phyloP scores from a whole-genome alignment of 2,329 filamentous ascomycete species.

The Aspergillaceae sp. region DNA sequence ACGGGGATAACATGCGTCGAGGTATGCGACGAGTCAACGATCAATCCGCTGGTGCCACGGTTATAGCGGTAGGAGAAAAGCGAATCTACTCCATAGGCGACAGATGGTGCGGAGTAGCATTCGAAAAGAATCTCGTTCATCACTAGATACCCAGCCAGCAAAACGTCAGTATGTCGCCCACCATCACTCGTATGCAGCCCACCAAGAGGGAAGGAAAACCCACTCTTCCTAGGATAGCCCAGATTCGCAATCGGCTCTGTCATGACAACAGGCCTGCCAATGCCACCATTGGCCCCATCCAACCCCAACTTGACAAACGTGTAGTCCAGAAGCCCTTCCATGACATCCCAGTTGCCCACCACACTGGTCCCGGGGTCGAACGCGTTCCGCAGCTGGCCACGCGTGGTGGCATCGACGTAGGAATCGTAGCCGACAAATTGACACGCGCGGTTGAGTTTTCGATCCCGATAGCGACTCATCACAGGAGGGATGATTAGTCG shows the following conservation, averaged over 20 bases:
- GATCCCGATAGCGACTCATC: conserved; percentile 90
- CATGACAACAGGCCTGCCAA: conserved; percentile 86
- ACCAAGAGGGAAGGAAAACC: conserved; percentile 27
- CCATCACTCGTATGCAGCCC: neutral
- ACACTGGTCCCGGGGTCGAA: conserved; percentile 88
- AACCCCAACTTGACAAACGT: conserved; percentile 89
- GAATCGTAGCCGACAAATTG: conserved; percentile 89
- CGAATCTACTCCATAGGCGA: conserved; percentile 92
- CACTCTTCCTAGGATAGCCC: conserved; percentile 79
- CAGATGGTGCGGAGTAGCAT: conserved; percentile 80
- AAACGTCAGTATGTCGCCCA: neutral
- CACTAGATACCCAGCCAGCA: conserved; percentile 42
- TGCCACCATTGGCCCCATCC: conserved; percentile 60
- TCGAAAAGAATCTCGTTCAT: conserved; percentile 98
- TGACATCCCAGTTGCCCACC: conserved; percentile 94
- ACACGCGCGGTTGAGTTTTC: conserved; percentile 84
- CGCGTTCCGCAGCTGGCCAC: conserved; percentile 79
- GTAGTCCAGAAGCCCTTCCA: conserved; percentile 91
- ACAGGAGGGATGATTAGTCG: conserved; percentile 75
- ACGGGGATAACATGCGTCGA: conserved; percentile 94
- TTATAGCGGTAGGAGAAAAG: conserved; percentile 95
- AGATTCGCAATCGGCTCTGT: conserved; percentile 91
- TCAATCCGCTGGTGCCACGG: conserved; percentile 73
- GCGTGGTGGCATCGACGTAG: conserved; percentile 86
- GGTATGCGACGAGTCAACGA: conserved; percentile 86